A percentile compares a stretch with the other conserved stretches of the same genome.
Evolutionary conservation across 768 basidiomycete species (phyloP).

Genomic region (Pleurotus pulmonarius): DNA sequence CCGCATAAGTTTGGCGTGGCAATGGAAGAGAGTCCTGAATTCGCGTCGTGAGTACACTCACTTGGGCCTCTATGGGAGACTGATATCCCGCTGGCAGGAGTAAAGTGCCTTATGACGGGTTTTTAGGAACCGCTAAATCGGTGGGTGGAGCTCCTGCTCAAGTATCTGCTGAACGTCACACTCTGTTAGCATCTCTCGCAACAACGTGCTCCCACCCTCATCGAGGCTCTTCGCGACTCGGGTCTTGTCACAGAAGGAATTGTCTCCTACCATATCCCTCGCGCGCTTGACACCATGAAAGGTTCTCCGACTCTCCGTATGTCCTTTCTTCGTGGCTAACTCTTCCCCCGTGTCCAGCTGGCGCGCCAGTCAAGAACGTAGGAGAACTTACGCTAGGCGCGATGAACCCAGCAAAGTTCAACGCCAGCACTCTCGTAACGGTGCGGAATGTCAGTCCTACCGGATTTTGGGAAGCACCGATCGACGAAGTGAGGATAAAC

Average conservation of each 20-base stretch:
- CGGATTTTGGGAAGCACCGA: slow-evolving; percentile 65
- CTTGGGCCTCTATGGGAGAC: not conserved
- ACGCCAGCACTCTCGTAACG: slow-evolving; percentile 40
- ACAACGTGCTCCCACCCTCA: slow-evolving; percentile 49
- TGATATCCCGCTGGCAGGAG: slow-evolving; percentile 8
- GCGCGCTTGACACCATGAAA: slow-evolving; percentile 42
- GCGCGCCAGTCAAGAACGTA: slow-evolving; percentile 33
- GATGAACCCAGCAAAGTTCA: slow-evolving; percentile 53
- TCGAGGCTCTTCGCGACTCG: slow-evolving; percentile 48
- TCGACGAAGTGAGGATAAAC: slow-evolving; percentile 46
- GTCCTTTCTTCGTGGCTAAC: not conserved
- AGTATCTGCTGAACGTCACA: not conserved
- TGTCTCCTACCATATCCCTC: slow-evolving; percentile 64
- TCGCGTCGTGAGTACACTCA: slow-evolving; percentile 10
- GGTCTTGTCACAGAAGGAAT: slow-evolving; percentile 51
- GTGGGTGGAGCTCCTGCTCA: slow-evolving; percentile 11
- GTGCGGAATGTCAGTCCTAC: slow-evolving; percentile 43
- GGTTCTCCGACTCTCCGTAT: not conserved
- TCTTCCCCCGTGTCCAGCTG: not conserved
- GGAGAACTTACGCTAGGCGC: slow-evolving; percentile 62
- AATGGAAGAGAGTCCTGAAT: not conserved
- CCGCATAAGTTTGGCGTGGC: slow-evolving; percentile 1
- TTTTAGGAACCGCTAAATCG: slow-evolving; percentile 42
- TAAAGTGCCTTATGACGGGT: slow-evolving; percentile 46
- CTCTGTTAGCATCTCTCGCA: slow-evolving; percentile 42